Base-by-base conservation (phyloP, 352 stramenopile genomes). In the Globisporangium cederbergense region DNA sequence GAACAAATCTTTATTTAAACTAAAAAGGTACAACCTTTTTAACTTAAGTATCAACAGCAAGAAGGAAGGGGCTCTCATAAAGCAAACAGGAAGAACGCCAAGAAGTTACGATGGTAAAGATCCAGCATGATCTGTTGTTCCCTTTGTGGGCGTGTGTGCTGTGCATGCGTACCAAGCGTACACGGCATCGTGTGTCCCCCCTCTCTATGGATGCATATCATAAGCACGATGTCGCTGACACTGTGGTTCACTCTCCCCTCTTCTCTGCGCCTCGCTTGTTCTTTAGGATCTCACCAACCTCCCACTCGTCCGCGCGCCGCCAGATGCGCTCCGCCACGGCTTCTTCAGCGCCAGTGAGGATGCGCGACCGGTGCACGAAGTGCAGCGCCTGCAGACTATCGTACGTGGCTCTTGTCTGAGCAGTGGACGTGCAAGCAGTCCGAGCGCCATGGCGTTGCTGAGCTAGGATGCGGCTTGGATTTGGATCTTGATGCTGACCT, bases 341-440 rank as follows among this genome's bases (percentile, higher is more conserved):
- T 95, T 92, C 63, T 90, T 89, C 73, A 93, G 75, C 67, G 87
- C 87, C 65, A 90, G 81, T 43, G 78, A 91, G 60, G 84, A 93
- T 58, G 83, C 86, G 34, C 80, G 83, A 75, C 81, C 87, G 45
- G 77, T 95, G 47, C 87, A 95, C 70, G 80, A 90, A 55, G 87
- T 95, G 62, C 84, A 95, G 75, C 84, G 85, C 65, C 76, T 95
- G 38, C 84, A 95, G 69, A 88, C 82, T 13, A 81, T 78, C 60
- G 83, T 93, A 64, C 30, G 78, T 73, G 2, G n/a, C 18, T 2
- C 1, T 0, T 40, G 3, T 36, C 25, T 36, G n/a, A 7, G 14
- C 20, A 38, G 7, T 28, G 25, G 8, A 25, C 20, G 40, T 25
- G 14, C 30, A 6, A 28, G 25, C 25, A 28, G 22, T 25, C 36